Evolutionary conservation across 306 rosid genomes (phyloP).

Genomic region (Rubus parviflorus): DNA sequence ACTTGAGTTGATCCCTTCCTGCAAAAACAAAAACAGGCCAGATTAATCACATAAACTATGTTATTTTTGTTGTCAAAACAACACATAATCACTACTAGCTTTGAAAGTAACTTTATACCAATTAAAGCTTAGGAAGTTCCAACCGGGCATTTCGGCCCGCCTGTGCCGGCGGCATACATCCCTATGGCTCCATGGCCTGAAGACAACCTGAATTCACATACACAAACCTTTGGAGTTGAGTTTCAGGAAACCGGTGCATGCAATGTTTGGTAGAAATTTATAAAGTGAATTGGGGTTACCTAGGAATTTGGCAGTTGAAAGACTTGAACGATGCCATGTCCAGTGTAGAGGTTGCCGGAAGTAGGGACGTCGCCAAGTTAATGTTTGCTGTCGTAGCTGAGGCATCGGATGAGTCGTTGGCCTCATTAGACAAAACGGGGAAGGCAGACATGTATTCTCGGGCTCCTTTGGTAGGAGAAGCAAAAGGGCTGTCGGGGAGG

Average conservation of each 20-base stretch:
- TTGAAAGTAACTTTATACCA: conserved; percentile 26
- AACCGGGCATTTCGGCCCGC: conserved; percentile 62
- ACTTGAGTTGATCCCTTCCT: conserved; percentile 43
- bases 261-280: neutral
- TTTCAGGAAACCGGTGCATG: neutral
- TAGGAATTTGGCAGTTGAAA: conserved; percentile 85
- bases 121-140: conserved; percentile 45
- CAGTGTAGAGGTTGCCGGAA: conserved; percentile 53
- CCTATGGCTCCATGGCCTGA: conserved; percentile 83
- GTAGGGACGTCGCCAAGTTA: conserved; percentile 46
- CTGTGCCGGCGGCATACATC: conserved; percentile 74
- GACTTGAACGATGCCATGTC: conserved; percentile 85
- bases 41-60: neutral
- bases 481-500: conserved; percentile 96
- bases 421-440: conserved; percentile 42
- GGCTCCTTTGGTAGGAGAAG: conserved; percentile 83
- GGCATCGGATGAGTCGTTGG: conserved; percentile 45
- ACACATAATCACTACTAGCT: neutral
- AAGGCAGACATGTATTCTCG: conserved; percentile 49
- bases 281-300: conserved; percentile 38
- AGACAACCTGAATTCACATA: conserved; percentile 55
- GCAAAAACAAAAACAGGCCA: conserved; percentile 24
- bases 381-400: conserved; percentile 46
- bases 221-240: neutral
- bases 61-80: neutral